These are phyloP conservation scores for Luffa acutangula DNA, from an alignment of 306 rosid species.

Conservation along the genomic window DNA sequence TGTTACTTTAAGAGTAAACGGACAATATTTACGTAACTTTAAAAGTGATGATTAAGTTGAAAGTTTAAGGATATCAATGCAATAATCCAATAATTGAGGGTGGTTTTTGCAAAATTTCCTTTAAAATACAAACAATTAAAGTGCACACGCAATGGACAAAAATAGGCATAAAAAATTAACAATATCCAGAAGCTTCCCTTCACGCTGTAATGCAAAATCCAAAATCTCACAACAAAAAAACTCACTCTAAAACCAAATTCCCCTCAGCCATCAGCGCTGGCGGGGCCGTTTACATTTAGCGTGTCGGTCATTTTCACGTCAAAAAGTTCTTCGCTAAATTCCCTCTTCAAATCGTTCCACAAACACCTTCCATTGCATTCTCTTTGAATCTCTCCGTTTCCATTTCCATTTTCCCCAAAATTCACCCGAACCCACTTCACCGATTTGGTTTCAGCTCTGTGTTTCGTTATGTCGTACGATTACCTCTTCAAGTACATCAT, in stretches of 20 bases:
- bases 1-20: too few relatives aligned
- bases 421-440: neutral
- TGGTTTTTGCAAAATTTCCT: too few relatives aligned
- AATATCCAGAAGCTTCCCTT: neutral
- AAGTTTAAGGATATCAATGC: too few relatives aligned
- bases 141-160: neutral
- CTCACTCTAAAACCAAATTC: neutral
- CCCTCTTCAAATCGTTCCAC: neutral
- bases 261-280: neutral
- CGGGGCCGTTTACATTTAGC: neutral
- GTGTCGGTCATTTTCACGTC: slow-evolving; percentile 17
- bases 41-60: too few relatives aligned
- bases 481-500: slow-evolving; percentile 96
- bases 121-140: neutral
- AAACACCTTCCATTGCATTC: neutral
- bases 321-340: neutral
- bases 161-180: too few relatives aligned
- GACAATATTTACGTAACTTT: too few relatives aligned
- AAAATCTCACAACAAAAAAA: neutral
- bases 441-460: neutral
- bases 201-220: too few relatives aligned
- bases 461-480: slow-evolving; percentile 76
- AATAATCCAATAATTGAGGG: too few relatives aligned
- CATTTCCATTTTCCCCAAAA: neutral
- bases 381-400: neutral